Evolutionary conservation across 148 eudicot species (phyloP), one percentile per base, ranked within the genome.

Genomic region (Vaccinium myrtillus): DNA sequence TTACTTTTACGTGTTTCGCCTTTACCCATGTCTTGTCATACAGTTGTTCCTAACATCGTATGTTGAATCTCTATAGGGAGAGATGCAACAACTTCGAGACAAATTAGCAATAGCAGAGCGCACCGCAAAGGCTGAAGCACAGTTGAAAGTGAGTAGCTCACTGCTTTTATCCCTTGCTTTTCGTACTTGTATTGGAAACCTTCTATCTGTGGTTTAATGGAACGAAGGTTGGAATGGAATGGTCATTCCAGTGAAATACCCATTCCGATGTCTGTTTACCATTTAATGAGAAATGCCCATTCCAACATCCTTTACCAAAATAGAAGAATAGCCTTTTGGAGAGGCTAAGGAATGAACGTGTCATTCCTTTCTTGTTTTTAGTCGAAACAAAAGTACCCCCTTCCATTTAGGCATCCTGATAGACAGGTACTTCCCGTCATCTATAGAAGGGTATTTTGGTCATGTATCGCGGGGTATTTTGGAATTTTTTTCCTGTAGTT

Each of bases 101-200:
- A 95, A 95, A 87, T 90, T 97, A 78, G 92, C 95, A 15, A 85
- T 94, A 32, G 95, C 95, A 59, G 99, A 97, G 88, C 98, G 99
- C 63, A 89, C 98, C 46, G 96, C 99, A 23, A 97, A 93, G 87
- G 96, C 98, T 59, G 99, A 97, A 91, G 98, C 98, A 78, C 95
- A 94, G 77, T 43, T 97, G 79, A 97, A 97, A 88, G 99, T 97
- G 86, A 87, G 93, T 79, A 87, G 50, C 75, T 82, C 2, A 55
- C 39, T 53, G 43, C 86, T 77, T 21, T 3, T 56, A 5, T 8
- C 80, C 6, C 43, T 77, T 56, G 50, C 25, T 84, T 54, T 69
- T 32, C 14, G 56, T 50, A 51, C 67, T 86, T 77, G 39, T 12
- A 19, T 4, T 49, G 32, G 8, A 30, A 7, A 80, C 74, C 74